Evolutionary conservation across 805 yeast species (phyloP).

Genomic region (Kuraishia cidri): DNA sequence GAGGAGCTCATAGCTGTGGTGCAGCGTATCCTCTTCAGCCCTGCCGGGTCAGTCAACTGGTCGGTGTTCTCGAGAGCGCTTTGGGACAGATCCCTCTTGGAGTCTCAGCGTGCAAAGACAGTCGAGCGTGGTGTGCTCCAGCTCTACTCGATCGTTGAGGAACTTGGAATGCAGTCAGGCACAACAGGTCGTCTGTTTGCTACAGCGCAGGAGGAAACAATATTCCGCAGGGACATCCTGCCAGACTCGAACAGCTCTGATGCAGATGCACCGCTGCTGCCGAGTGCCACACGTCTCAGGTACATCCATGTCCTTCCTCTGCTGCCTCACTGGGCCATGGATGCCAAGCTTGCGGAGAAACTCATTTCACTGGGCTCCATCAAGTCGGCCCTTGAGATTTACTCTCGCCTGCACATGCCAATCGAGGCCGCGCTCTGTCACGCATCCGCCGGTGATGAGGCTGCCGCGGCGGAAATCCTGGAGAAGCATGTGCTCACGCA

Average conservation of each 20-base stretch:
- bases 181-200: slow-evolving; percentile 44
- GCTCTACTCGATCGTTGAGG: slow-evolving; percentile 87
- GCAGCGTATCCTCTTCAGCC: slow-evolving; percentile 56
- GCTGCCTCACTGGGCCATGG: slow-evolving; percentile 81
- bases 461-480: slow-evolving; percentile 55
- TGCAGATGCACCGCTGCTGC: slow-evolving; percentile 20
- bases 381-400: slow-evolving; percentile 83
- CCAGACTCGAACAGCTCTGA: slow-evolving; percentile 15
- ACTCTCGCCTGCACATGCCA: slow-evolving; percentile 65
- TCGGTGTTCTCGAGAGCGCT: slow-evolving; percentile 69
- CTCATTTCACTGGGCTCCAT: slow-evolving; percentile 78
- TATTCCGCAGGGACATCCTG: slow-evolving; percentile 5
- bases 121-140: slow-evolving; percentile 92
- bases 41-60: slow-evolving; percentile 52
- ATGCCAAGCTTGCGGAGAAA: slow-evolving; percentile 74
- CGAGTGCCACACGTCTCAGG: slow-evolving; percentile 45
- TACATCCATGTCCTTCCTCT: slow-evolving; percentile 70
- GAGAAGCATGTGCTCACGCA: slow-evolving; percentile 38
- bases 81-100: slow-evolving; percentile 86
- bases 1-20: slow-evolving; percentile 80
- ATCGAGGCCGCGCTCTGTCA: slow-evolving; percentile 87
- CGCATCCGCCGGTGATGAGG: slow-evolving; percentile 74
- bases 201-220: slow-evolving; percentile 19
- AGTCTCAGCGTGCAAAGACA: slow-evolving; percentile 72
- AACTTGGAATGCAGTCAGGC: slow-evolving; percentile 59